phyloP scores from a whole-genome alignment of 768 basidiomycete species.

The Gymnopilus junonius region DNA sequence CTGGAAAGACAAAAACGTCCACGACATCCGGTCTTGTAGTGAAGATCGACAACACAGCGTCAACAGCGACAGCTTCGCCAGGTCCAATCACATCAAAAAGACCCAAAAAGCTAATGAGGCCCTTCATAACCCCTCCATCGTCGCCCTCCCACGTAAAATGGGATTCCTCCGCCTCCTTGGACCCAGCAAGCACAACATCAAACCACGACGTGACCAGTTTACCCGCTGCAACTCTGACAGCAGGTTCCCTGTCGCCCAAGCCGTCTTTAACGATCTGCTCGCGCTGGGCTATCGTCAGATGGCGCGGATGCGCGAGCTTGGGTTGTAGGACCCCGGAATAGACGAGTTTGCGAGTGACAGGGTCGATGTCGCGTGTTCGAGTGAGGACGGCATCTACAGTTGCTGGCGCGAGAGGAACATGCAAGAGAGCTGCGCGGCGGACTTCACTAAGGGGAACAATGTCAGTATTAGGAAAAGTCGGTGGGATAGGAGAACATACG shows the following conservation, averaged over 20 bases:
- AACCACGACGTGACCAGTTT: conserved; percentile 85
- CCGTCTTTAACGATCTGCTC: conserved; percentile 88
- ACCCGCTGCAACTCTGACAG: conserved; percentile 81
- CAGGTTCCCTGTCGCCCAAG: conserved; percentile 85
- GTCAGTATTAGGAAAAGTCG: not conserved
- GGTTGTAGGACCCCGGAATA: conserved; percentile 68
- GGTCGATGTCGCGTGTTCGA: conserved; percentile 86
- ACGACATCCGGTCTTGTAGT: conserved; percentile 71
- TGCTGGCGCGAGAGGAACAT: conserved; percentile 63
- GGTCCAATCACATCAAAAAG: conserved; percentile 68
- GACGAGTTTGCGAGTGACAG: conserved; percentile 76
- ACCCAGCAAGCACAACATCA: conserved; percentile 55
- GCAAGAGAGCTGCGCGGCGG: conserved; percentile 85
- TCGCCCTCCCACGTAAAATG: conserved; percentile 40
- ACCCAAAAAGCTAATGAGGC: conserved; percentile 46
- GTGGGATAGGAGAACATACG: conserved; percentile 34
- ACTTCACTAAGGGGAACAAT: conserved; percentile 64
- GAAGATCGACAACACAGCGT: conserved; percentile 78
- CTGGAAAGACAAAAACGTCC: conserved; percentile 74
- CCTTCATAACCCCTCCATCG: conserved; percentile 52
- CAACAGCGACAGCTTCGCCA: conserved; percentile 77
- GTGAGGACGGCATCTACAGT: conserved; percentile 74
- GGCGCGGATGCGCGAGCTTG: conserved; percentile 65
- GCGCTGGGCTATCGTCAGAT: conserved; percentile 78
- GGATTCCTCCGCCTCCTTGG: conserved; percentile 34